Evolutionary conservation across 2,329 filamentous ascomycete species (phyloP), one percentile per base, ranked within the genome.

Genomic region (Clarireedia sp.): DNA sequence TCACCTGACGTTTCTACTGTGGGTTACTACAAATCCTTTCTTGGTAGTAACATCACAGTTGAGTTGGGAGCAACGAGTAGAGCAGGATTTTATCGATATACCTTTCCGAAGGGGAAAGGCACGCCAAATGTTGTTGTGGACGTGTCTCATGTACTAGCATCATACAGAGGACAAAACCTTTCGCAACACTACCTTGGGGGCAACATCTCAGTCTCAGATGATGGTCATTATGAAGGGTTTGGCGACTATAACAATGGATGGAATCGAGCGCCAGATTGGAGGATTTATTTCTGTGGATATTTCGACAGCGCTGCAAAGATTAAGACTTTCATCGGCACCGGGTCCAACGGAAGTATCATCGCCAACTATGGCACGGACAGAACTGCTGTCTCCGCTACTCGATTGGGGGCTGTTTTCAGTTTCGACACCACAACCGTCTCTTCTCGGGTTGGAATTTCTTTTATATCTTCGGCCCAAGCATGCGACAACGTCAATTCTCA

Each of bases 231-330:
- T 60, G 75, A 78, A 49, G 83, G 82, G 0, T 75, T 72, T 47
- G 83, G 83, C 0, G 77, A 76, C 1, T 86, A 86, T 65, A 76
- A 86, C 52, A 84, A 85, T 64, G 82, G 83, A 14, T 86, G 83
- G 83, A 87, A 86, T 57, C 71, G 77, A 36, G 76, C 82, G 1
- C 81, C 78, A 0, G 69, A 82, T 48, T 87, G 81, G 81, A 80
- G 73, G 0, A 79, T 85, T 14, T 80, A 79, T 64, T 82, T 82
- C 66, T 87, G 84, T 65, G 56, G 51, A 6, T 49, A 57, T 8
- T 57, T 57, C 19, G 56, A 55, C 41, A 57, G 83, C 81, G n/a
- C 72, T 5, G 70, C 72, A 2, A 71, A 69, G 0, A 75, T 72
- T 59, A 74, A 72, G 65, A 76, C 73, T 0, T 79, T 77, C 54